Conservation (phyloP, 163 green algal genomes). For the Chlamydomonas reinhardtii region DNA sequence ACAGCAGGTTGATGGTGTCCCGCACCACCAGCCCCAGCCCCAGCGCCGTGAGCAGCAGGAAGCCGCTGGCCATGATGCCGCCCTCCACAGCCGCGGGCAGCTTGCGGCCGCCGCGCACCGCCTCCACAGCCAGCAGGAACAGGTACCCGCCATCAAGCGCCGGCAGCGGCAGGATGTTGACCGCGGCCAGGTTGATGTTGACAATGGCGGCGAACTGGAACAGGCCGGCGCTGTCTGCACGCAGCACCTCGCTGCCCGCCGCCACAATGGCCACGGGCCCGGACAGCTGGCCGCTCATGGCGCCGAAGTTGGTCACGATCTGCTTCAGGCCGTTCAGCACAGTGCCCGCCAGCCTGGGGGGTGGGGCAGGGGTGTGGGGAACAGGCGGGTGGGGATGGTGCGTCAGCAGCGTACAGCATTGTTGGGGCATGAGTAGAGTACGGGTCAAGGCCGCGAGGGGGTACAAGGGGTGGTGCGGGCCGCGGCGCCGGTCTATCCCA, state of each 20-base stretch:
- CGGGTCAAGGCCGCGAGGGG: too few relatives aligned
- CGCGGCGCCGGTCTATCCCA: too few relatives aligned
- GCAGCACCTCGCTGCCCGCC: slow-evolving; percentile 83
- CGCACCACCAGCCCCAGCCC: slow-evolving; percentile 78
- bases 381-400: too few relatives aligned
- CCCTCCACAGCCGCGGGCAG: slow-evolving; percentile 83
- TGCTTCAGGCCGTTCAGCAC: slow-evolving; percentile 78
- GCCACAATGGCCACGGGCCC: slow-evolving; percentile 91
- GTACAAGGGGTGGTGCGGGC: too few relatives aligned
- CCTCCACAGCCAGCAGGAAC: slow-evolving; percentile 84
- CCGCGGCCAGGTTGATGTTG: slow-evolving; percentile 94
- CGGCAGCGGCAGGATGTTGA: slow-evolving; percentile 92
- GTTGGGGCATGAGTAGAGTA: too few relatives aligned
- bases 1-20: slow-evolving; percentile 79
- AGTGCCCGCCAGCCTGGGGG: slow-evolving; percentile 54
- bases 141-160: slow-evolving; percentile 92
- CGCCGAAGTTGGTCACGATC: slow-evolving; percentile 85
- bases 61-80: slow-evolving; percentile 81
- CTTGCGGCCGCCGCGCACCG: slow-evolving; percentile 80
- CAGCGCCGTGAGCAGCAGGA: slow-evolving; percentile 83
- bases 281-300: slow-evolving; percentile 74
- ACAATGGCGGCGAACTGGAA: slow-evolving; percentile 90
- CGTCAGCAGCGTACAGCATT: too few relatives aligned
- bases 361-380: not conserved
- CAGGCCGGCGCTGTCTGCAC: slow-evolving; percentile 29